Evolutionary conservation across 1,284 basidiomycete species (phyloP).

Genomic region (Cryptococcus sp.): DNA sequence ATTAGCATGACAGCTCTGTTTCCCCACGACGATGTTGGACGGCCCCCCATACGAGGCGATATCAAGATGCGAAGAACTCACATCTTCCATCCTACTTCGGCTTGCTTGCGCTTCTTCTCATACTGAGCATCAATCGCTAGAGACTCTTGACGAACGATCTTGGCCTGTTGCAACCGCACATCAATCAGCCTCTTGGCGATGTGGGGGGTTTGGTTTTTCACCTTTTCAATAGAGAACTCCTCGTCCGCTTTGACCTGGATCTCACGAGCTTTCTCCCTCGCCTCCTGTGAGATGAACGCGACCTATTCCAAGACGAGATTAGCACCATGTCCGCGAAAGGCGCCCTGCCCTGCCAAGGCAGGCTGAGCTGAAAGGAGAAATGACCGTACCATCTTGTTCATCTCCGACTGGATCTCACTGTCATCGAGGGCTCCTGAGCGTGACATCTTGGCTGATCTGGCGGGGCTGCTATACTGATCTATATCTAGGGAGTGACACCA

Average conservation of each 20-base stretch:
- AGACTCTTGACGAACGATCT: slow-evolving; percentile 91
- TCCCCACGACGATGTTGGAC: not conserved
- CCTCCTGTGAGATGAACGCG: slow-evolving; percentile 95
- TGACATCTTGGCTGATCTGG: slow-evolving; percentile 41
- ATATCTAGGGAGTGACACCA: slow-evolving; percentile 61
- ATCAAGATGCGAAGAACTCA: slow-evolving; percentile 51
- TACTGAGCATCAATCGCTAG: slow-evolving; percentile 86
- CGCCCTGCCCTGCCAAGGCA: not conserved
- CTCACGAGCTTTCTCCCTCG: slow-evolving; percentile 93
- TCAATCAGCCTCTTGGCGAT: not conserved
- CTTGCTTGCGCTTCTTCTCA: slow-evolving; percentile 92
- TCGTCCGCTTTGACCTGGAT: slow-evolving; percentile 95
- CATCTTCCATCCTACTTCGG: slow-evolving; percentile 94
- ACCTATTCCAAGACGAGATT: slow-evolving; percentile 59
- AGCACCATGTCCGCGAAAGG: not conserved
- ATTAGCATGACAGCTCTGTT: not conserved
- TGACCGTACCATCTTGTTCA: slow-evolving; percentile 95
- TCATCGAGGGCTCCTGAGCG: slow-evolving; percentile 74
- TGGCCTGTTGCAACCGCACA: slow-evolving; percentile 63
- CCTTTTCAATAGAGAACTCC: slow-evolving; percentile 97
- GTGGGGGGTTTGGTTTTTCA: slow-evolving; percentile 39
- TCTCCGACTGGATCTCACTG: slow-evolving; percentile 92
- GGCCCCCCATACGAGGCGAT: not conserved
- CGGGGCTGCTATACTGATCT: not conserved
- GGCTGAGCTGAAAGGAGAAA: slow-evolving; percentile 6